Evolutionary conservation across 2,329 filamentous ascomycete species (phyloP), one percentile per base, ranked within the genome.

Genomic region (Pseudogymnoascus sp.): DNA sequence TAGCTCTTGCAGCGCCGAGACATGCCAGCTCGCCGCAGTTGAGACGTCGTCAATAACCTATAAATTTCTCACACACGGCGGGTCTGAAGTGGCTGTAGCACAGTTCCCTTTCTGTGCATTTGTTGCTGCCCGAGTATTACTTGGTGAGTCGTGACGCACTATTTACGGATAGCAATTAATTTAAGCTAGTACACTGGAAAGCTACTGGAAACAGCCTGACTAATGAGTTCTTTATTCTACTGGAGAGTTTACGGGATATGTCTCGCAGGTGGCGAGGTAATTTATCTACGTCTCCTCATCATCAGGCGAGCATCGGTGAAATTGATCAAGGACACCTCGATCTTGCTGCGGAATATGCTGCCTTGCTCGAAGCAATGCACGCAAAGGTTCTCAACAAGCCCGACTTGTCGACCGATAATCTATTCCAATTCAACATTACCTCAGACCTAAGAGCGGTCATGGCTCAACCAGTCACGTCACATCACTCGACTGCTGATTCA

Each of bases 21-120:
- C 80, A 0, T 82, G 80, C 63, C 72, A 79, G 37, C 68, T 74
- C 0, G 80, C 80, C 0, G 79, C 79, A 0, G 69, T 75, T 0
- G 79, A 82, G 62, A 81, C 76, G 0, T 73, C 79, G 0, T 77
- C 74, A 1, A 82, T 82, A 31, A 75, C 75, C 0, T 70, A 74
- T 4, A 80, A 81, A 62, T 82, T 80, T 64, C 71, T 82, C 1
- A 73, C 76, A 22, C 72, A 77, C 65, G 72, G 75, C 1, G 66
- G 72, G 1, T 37, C 43, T 0, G 65, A 68, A 2, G 72, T 72
- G 0, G 67, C 75, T 0, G 70, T 69, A 5, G 72, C 69, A 35
- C 79, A 81, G 38, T 80, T 79, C 66, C 72, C 77, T 0, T 78
- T 81, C 35, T 81, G 79, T 64, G 72, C 77, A 0, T 82, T 79